These are phyloP conservation scores for Pestalotiopsis sp. DNA, from an alignment of 2,329 filamentous ascomycete genomes.

Conservation along the genomic window DNA sequence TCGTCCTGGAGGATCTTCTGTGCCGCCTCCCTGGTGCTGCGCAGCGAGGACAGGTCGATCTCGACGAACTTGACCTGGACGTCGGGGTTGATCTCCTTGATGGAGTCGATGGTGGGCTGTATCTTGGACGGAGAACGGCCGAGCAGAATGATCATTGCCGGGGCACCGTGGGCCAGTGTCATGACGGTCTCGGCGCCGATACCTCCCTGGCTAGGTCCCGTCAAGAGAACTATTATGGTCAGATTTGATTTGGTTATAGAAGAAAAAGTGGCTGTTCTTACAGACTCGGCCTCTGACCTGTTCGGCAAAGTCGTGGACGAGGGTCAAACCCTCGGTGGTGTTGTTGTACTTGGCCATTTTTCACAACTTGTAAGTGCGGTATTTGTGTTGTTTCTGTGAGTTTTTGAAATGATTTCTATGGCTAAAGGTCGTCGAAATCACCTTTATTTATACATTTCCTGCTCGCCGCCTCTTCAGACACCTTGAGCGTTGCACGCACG, in stretches of 20 bases:
- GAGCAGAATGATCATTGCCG: conserved; percentile 31
- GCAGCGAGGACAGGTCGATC: conserved; percentile 30
- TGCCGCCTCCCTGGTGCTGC: conserved; percentile 35
- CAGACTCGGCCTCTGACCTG: conserved; percentile 30
- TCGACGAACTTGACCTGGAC: conserved; percentile 29
- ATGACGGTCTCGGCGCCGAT: conserved; percentile 34
- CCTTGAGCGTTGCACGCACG: not conserved
- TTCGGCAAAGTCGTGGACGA: conserved; percentile 20
- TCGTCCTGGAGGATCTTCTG: conserved; percentile 29
- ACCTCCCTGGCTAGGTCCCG: conserved; percentile 33
- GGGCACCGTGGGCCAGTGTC: conserved; percentile 30
- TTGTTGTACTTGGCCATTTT: conserved; percentile 16
- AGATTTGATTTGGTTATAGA: conserved; percentile 1
- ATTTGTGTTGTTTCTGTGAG: not conserved
- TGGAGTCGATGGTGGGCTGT: conserved; percentile 30
- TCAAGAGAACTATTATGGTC: conserved; percentile 29
- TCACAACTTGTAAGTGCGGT: not conserved
- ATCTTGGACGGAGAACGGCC: conserved; percentile 29
- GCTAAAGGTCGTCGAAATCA: not conserved
- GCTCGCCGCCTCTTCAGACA: not conserved
- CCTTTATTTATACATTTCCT: not conserved
- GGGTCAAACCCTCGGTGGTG: conserved; percentile 19
- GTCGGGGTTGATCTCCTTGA: conserved; percentile 23
- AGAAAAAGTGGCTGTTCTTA: conserved; percentile 14
- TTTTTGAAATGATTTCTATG: no score